Evolutionary conservation across 2,329 filamentous ascomycete species (phyloP).

Genomic region (Colletotrichum magnum): DNA sequence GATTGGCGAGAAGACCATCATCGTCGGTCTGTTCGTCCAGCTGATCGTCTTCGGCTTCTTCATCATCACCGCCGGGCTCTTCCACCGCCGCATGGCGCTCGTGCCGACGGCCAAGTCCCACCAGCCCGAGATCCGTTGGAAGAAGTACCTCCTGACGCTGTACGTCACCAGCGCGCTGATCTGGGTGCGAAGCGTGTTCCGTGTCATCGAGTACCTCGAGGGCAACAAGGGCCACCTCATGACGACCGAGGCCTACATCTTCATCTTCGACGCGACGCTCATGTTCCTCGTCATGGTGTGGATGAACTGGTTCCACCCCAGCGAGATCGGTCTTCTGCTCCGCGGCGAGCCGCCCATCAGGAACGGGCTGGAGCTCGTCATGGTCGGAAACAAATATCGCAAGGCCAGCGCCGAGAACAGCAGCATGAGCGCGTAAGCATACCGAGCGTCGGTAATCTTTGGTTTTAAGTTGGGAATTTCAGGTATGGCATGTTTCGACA

Average conservation of each 20-base stretch:
- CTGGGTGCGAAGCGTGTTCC: conserved; percentile 60
- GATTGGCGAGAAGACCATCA: conserved; percentile 61
- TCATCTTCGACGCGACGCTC: conserved; percentile 59
- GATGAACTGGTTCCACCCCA: conserved; percentile 41
- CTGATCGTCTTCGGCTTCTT: conserved; percentile 68
- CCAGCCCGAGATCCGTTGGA: conserved; percentile 46
- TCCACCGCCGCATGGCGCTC: conserved; percentile 53
- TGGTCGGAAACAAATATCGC: conserved; percentile 1
- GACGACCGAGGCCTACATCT: conserved; percentile 57
- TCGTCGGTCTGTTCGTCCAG: conserved; percentile 68
- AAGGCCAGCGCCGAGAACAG: conserved; percentile 26
- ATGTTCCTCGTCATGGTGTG: conserved; percentile 57
- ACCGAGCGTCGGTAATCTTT: not conserved
- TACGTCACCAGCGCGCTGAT: conserved; percentile 56
- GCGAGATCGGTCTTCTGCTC: conserved; percentile 35
- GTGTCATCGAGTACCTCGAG: conserved; percentile 62
- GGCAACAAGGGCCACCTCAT: conserved; percentile 58
- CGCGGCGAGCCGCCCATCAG: conserved; percentile 34
- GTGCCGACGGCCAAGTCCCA: conserved; percentile 42
- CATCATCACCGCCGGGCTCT: conserved; percentile 58
- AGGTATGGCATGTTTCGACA: too few species aligned
- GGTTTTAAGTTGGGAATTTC: too few species aligned
- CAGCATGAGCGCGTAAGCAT: conserved; percentile 18
- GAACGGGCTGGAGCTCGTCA: conserved; percentile 35
- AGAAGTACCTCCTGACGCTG: conserved; percentile 48